A percentile compares a stretch with the other conserved stretches of the same genome.
phyloP scores from a whole-genome alignment of 2,329 filamentous ascomycete genomes.

The Phialocephala sp. region DNA sequence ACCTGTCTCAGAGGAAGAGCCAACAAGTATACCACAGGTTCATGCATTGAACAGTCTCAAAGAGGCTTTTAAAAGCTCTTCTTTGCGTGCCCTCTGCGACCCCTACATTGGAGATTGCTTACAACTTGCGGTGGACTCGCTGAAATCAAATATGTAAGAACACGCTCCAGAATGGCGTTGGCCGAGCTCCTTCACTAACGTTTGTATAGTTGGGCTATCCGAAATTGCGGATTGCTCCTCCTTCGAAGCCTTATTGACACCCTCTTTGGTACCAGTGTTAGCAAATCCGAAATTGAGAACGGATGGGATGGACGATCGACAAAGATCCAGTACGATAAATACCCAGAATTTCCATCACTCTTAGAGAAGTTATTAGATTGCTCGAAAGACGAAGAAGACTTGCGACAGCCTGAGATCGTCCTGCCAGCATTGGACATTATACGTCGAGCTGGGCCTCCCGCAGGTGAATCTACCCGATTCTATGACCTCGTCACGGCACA shows the following conservation, averaged over 20 bases:
- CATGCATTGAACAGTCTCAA: constrained; percentile 94
- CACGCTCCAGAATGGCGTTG: not conserved
- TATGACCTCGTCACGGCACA: constrained; percentile 64
- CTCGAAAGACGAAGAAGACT: constrained; percentile 32
- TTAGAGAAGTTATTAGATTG: constrained; percentile 60
- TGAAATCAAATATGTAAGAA: constrained; percentile 77
- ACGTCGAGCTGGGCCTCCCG: constrained; percentile 71
- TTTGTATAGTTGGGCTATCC: constrained; percentile 78
- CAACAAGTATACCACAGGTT: constrained; percentile 80
- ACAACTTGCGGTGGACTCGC: constrained; percentile 77
- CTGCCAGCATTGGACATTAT: constrained; percentile 86
- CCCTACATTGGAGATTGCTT: constrained; percentile 75
- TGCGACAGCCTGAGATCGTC: constrained; percentile 67
- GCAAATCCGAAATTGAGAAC: constrained; percentile 63
- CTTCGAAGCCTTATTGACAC: constrained; percentile 84
- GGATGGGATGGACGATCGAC: constrained; percentile 69
- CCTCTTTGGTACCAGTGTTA: constrained; percentile 77
- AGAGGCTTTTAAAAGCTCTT: constrained; percentile 86
- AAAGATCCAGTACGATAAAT: constrained; percentile 72
- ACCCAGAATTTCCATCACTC: constrained; percentile 67
- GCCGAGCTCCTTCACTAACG: constrained; percentile 16
- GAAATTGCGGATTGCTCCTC: constrained; percentile 90
- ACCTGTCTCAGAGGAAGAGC: constrained; percentile 57
- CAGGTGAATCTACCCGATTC: constrained; percentile 59
- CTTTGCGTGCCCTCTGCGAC: constrained; percentile 75